Evolutionary conservation across 768 basidiomycete species (phyloP), one percentile per base, ranked within the genome.

Genomic region (Lactarius akahatsu): DNA sequence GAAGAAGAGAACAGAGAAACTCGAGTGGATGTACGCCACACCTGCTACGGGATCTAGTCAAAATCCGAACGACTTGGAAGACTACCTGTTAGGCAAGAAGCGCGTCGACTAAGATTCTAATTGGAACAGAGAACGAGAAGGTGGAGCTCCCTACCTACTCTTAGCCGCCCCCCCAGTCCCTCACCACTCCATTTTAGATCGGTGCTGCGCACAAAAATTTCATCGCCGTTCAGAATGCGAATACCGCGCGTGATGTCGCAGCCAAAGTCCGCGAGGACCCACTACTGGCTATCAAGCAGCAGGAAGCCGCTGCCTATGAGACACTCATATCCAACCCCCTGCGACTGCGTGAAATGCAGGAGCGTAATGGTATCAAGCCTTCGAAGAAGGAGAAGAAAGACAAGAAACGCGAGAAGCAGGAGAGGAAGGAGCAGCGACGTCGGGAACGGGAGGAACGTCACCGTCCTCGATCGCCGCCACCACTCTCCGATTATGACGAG

Each of bases 21-120:
- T 99, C 58, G 97, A 99, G 76, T 99, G 97, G 97, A 96, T 99
- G 94, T 99, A 98, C 79, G 82, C 96, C n/a, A 97, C 96, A 1
- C 97, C 97, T 4, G 93, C 94, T 1, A 88, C 90, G 4, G 96
- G 96, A n/a, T 89, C 83, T 67, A 89, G 80, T 61, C 86, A 91
- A 71, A 95, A 94, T 74, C 76, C 90, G 38, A 96, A 94, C 71
- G 96, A 98, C 68, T 77, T 98, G 71, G 97, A 99, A 79, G 94
- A 96, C 72, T 99, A 99, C 76, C 79, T 99, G 1, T 82, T 99
- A 36, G 97, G 97, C 30, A 98, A 98, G 85, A 97, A 96, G 79
- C 81, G 97, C 67, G 96, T 99, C 1, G 97, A 99, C 76, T n/a
- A 95, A 98, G 78, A 91, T 97, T 36, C 77, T 99, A 71, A 93